Conservation (phyloP, 805 yeast species). For the Hanseniaspora lachancei region DNA sequence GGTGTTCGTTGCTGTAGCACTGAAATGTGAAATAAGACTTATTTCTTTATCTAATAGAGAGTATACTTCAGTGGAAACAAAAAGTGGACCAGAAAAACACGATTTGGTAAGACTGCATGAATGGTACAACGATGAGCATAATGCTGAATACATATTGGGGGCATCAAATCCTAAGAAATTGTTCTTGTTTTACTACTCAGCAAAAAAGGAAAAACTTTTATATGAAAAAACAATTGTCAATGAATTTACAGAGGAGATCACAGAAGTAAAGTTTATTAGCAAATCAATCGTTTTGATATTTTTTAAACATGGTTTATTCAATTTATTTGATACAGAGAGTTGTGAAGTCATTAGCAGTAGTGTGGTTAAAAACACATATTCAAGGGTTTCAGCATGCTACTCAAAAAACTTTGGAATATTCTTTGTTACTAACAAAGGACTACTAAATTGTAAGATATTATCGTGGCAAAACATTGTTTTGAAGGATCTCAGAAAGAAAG, state of each 20-base stretch:
- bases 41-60: neutral
- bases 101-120: neutral
- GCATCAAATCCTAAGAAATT: neutral
- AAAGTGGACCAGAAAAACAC: neutral
- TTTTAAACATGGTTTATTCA: neutral
- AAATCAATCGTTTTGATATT: neutral
- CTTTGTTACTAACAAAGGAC: constrained; percentile 20
- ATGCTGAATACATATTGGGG: neutral
- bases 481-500: constrained; percentile 22
- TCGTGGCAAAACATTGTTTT: constrained; percentile 26
- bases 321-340: neutral
- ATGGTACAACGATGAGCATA: neutral
- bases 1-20: neutral
- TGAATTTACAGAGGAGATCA: neutral
- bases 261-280: neutral
- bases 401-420: neutral
- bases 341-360: neutral
- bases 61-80: too few species aligned
- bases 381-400: neutral
- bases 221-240: too few species aligned
- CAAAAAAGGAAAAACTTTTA: neutral
- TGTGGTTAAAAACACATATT: too few species aligned
- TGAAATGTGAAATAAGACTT: neutral
- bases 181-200: neutral
- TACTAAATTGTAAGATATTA: constrained; percentile 22